Percentiles rank a stretch among this genome's conserved stretches.
Conservation (phyloP, 306 rosid species). For the Crotalaria pallida region DNA sequence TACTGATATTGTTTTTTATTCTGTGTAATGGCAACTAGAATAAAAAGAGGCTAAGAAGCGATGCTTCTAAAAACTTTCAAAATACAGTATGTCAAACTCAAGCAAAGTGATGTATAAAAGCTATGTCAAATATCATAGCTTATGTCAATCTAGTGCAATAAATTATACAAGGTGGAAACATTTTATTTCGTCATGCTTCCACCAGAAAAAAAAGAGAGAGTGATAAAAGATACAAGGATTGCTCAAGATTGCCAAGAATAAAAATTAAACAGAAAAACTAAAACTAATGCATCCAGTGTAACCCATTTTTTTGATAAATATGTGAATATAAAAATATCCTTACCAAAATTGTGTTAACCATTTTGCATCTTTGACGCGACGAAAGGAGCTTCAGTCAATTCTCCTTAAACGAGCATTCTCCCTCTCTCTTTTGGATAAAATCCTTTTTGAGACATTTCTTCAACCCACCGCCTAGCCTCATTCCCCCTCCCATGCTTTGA, state of each 20-base stretch:
- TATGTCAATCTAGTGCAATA: conserved; percentile 20
- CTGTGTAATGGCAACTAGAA: background rate
- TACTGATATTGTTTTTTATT: conserved; percentile 13
- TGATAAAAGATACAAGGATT: conserved; percentile 7
- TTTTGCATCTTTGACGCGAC: conserved; percentile 15
- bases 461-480: conserved; percentile 49
- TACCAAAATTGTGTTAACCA: conserved; percentile 33
- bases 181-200: conserved; percentile 29
- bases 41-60: conserved; percentile 3
- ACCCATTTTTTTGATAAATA: conserved; percentile 1
- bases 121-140: conserved; percentile 20
- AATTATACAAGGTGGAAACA: conserved; percentile 33
- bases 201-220: background rate
- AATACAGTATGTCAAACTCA: conserved; percentile 12
- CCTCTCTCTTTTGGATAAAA: conserved; percentile 29
- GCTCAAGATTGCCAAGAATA: conserved; percentile 4
- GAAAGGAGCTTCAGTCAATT: background rate
- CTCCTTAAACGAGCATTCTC: conserved; percentile 13
- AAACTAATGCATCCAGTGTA: conserved; percentile 18
- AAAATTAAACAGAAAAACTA: background rate
- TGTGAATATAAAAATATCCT: conserved; percentile 7
- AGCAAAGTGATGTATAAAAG: conserved; percentile 20
- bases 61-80: background rate
- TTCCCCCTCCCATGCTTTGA: conserved; percentile 43
- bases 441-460: conserved; percentile 48